Percentiles rank a stretch among this genome's conserved stretches.
Conservation (phyloP, 768 basidiomycete genomes). For the Mycena filopes region DNA sequence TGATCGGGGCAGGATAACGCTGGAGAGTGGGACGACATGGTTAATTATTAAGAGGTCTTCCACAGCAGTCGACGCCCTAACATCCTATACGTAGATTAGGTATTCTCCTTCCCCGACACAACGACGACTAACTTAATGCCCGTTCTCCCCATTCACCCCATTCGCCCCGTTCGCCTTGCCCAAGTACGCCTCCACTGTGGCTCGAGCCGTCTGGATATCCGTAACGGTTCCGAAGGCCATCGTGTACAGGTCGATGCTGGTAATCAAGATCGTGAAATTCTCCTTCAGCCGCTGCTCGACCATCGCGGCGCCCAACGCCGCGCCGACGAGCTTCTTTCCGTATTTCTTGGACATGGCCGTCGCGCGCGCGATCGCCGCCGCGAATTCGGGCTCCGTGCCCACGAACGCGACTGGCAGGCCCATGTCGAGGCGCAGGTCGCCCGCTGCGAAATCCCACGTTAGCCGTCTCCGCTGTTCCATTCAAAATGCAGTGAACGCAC, state of each 20-base stretch:
- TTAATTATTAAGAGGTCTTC: too few species aligned
- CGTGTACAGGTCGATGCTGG: slow-evolving; percentile 22
- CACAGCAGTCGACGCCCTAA: too few species aligned
- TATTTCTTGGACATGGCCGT: slow-evolving; percentile 28
- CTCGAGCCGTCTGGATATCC: slow-evolving; percentile 16
- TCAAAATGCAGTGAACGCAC: not conserved
- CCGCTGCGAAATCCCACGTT: not conserved
- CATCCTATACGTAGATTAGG: too few species aligned
- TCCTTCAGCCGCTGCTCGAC: slow-evolving; percentile 26
- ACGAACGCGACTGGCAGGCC: slow-evolving; percentile 28
- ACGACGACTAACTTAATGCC: too few species aligned
- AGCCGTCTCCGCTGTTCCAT: not conserved
- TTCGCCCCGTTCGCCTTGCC: not conserved
- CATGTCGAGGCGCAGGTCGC: slow-evolving; percentile 34
- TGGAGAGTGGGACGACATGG: too few species aligned
- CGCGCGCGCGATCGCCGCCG: slow-evolving; percentile 18
- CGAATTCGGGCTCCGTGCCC: slow-evolving; percentile 30
- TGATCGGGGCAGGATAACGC: too few species aligned
- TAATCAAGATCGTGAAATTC: slow-evolving; percentile 25
- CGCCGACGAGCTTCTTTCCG: slow-evolving; percentile 28
- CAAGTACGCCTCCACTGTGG: slow-evolving; percentile 20
- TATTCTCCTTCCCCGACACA: too few species aligned
- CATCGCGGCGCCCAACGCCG: slow-evolving; percentile 24
- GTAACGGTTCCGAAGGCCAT: slow-evolving; percentile 14
- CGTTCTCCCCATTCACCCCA: too few species aligned